A percentile compares a stretch with the other conserved stretches of the same genome.
Evolutionary conservation across 2,329 filamentous ascomycete species (phyloP).

Genomic region (Pseudocercospora macadamiae): DNA sequence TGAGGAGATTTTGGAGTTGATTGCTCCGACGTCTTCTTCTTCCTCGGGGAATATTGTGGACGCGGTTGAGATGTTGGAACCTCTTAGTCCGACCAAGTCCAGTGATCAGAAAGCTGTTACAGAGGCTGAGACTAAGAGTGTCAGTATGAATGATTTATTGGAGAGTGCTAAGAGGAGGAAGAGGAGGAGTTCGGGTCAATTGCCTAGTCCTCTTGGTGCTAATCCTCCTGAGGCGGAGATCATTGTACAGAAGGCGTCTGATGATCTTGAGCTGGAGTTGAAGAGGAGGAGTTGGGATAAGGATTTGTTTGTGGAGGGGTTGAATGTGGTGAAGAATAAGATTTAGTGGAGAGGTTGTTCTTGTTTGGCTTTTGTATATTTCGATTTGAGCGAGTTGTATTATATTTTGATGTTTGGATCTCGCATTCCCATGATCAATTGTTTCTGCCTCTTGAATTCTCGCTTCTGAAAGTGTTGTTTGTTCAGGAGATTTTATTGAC

Average conservation of each 20-base stretch:
- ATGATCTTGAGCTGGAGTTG: slow-evolving; percentile 34
- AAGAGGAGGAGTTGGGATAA: slow-evolving; percentile 16
- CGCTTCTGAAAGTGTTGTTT: too few relatives aligned
- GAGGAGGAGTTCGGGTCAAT: slow-evolving; percentile 26
- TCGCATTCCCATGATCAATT: too few relatives aligned
- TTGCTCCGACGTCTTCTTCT: too few relatives aligned
- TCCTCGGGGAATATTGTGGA: too few relatives aligned
- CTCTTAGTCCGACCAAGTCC: slow-evolving; percentile 16
- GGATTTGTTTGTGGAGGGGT: slow-evolving; percentile 25
- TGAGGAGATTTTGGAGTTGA: slow-evolving; percentile 32
- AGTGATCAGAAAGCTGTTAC: slow-evolving; percentile 12
- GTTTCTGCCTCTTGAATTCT: too few relatives aligned
- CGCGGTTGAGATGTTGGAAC: slow-evolving; percentile 23
- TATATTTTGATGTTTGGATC: neutral
- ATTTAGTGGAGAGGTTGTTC: neutral
- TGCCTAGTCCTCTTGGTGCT: slow-evolving; percentile 32
- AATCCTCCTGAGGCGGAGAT: slow-evolving; percentile 24
- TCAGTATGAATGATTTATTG: slow-evolving; percentile 33
- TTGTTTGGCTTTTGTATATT: neutral
- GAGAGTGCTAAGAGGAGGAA: slow-evolving; percentile 34
- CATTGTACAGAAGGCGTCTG: slow-evolving; percentile 13
- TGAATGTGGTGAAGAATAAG: slow-evolving; percentile 19
- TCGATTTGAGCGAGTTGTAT: neutral
- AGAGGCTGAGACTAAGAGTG: slow-evolving; percentile 29
- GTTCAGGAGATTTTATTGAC: too few relatives aligned